These are phyloP conservation scores for Monilinia laxa DNA, from an alignment of 2,329 filamentous ascomycete species.

Conservation along the genomic window DNA sequence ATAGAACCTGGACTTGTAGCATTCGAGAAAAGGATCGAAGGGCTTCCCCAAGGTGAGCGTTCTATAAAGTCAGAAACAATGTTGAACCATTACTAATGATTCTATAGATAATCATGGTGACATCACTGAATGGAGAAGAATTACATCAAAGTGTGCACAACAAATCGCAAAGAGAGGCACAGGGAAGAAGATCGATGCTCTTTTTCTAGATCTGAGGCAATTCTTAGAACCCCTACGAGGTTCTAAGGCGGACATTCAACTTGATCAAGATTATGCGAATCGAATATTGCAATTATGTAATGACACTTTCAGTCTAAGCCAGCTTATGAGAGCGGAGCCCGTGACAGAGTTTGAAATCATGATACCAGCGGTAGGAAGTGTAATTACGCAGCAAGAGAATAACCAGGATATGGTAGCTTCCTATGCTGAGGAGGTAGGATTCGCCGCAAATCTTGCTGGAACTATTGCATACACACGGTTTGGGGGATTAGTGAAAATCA, in stretches of 20 bases:
- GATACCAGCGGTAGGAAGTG: neutral
- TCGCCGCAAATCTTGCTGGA: neutral
- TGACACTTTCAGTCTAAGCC: neutral
- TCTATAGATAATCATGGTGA: neutral
- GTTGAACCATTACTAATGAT: neutral
- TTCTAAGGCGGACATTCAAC: too few relatives aligned
- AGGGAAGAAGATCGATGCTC: neutral
- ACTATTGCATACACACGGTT: neutral
- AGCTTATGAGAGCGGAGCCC: neutral
- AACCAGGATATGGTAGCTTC: rapidly evolving
- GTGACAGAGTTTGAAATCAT: rapidly evolving
- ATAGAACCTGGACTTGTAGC: conserved; percentile 6
- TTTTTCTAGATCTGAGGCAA: neutral
- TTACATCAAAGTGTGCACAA: neutral
- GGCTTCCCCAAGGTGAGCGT: neutral
- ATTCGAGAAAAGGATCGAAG: conserved; percentile 4
- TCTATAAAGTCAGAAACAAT: neutral
- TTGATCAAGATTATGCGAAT: neutral
- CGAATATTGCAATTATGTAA: neutral
- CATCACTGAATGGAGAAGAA: neutral
- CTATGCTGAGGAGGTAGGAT: neutral
- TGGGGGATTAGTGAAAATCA: neutral
- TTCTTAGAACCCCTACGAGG: neutral
- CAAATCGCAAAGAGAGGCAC: rapidly evolving
- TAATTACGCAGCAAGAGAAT: too few relatives aligned